Evolutionary conservation across 2,329 filamentous ascomycete genomes (phyloP).

Genomic region (Graphilbum sp.): DNA sequence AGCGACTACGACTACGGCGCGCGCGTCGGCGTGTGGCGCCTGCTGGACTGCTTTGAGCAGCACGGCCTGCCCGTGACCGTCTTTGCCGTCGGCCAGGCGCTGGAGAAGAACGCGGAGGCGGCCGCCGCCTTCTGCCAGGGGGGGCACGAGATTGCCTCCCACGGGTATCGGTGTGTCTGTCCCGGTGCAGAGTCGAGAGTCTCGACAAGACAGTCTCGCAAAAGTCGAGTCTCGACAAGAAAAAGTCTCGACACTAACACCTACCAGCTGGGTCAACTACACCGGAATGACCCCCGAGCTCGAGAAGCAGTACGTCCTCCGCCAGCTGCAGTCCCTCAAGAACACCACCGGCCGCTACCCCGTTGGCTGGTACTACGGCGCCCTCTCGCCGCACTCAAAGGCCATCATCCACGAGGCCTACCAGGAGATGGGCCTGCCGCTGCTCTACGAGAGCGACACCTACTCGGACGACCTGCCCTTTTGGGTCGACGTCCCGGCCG

Average conservation of each 20-base stretch:
- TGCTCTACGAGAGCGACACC: constrained; percentile 8
- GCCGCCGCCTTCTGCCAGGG: constrained; percentile 6
- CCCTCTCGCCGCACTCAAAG: constrained; percentile 5
- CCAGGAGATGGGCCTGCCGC: constrained; percentile 4
- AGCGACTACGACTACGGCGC: constrained; percentile 11
- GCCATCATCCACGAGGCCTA: constrained; percentile 7
- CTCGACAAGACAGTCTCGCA: too few species aligned
- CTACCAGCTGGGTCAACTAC: constrained; percentile 3
- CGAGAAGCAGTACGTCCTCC: constrained; percentile 6
- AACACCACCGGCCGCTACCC: constrained; percentile 6
- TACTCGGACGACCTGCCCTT: constrained; percentile 11
- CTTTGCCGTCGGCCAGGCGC: constrained; percentile 6
- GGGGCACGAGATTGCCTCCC: constrained; percentile 9
- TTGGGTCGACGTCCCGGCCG: constrained; percentile 10
- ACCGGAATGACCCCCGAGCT: constrained; percentile 3
- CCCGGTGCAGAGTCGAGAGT: neutral
- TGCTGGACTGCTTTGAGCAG: constrained; percentile 7
- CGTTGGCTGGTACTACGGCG: constrained; percentile 10
- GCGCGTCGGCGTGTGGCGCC: constrained; percentile 8
- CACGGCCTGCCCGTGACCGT: constrained; percentile 5
- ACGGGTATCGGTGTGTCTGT: constrained; percentile 2
- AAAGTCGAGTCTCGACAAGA: neutral
- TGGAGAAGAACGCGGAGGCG: constrained; percentile 8
- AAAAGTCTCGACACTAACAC: neutral
- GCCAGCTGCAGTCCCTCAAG: constrained; percentile 6